A percentile compares a stretch with the other conserved stretches of the same genome.
Evolutionary conservation across 192 early-diverging fungal species (phyloP).

Genomic region (Coemansia sp.): DNA sequence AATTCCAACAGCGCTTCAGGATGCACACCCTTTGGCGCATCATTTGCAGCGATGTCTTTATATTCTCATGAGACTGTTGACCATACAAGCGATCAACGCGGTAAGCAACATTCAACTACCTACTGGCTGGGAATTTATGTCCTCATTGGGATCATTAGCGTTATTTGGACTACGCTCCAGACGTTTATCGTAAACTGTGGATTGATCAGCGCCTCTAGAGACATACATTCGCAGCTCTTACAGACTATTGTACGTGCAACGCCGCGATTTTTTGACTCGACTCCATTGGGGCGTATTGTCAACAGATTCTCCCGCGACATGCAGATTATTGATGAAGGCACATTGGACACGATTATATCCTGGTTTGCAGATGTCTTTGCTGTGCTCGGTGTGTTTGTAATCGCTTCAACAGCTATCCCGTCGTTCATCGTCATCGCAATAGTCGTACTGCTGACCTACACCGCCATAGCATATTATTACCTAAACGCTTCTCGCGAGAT

Average conservation of each 20-base stretch:
- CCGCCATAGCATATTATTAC: constrained; percentile 66
- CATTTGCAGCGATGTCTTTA: too few relatives aligned
- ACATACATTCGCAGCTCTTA: constrained; percentile 60
- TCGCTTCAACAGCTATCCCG: constrained; percentile 64
- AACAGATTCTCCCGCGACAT: constrained; percentile 89
- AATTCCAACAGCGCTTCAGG: not conserved
- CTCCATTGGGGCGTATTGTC: constrained; percentile 81
- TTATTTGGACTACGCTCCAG: constrained; percentile 41
- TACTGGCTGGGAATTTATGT: constrained; percentile 73
- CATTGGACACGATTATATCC: constrained; percentile 54
- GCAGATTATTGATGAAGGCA: constrained; percentile 67
- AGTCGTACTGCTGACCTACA: constrained; percentile 62
- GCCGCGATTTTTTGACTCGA: constrained; percentile 84
- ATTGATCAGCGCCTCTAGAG: constrained; percentile 57
- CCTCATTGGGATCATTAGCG: constrained; percentile 52
- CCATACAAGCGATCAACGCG: not conserved
- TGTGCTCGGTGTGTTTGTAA: constrained; percentile 55
- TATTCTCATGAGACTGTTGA: too few relatives aligned
- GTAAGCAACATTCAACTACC: constrained; percentile 34
- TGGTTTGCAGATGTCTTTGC: constrained; percentile 37
- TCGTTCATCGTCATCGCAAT: constrained; percentile 66
- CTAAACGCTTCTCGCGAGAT: constrained; percentile 76
- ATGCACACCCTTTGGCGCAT: too few relatives aligned
- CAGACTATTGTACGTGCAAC: constrained; percentile 63
- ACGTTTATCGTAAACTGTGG: constrained; percentile 52